Conservation (phyloP, 148 eudicot genomes). For the Cornus controversa region DNA sequence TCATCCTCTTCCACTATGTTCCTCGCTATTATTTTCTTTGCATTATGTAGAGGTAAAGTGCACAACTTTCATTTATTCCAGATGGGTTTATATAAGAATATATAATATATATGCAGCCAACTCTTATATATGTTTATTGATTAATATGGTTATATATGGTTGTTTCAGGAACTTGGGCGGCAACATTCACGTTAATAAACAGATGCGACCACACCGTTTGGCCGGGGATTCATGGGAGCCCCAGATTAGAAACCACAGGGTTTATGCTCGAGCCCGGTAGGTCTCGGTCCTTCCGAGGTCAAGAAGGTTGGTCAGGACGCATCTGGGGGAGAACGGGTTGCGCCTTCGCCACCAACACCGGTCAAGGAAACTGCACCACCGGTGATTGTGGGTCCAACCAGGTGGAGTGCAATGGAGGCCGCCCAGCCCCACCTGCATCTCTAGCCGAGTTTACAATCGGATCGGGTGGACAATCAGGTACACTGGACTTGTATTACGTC, state of each 20-base stretch:
- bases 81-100: background rate
- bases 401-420: conserved; percentile 52
- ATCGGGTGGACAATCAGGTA: conserved; percentile 16
- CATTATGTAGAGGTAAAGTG: conserved; percentile 13
- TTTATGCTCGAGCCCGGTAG: conserved; percentile 41
- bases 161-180: conserved; percentile 30
- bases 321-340: conserved; percentile 72
- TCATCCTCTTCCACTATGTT: conserved; percentile 6
- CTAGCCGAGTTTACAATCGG: conserved; percentile 68
- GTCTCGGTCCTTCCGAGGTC: conserved; percentile 36
- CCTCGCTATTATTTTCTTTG: conserved; percentile 23
- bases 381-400: conserved; percentile 67
- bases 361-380: conserved; percentile 48
- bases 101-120: background rate
- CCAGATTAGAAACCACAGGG: conserved; percentile 45
- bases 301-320: conserved; percentile 67
- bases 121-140: too few species aligned
- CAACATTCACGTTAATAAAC: conserved; percentile 51
- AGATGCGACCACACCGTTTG: conserved; percentile 50
- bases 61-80: background rate
- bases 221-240: conserved; percentile 63
- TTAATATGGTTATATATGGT: background rate
- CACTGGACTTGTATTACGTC: conserved; percentile 60
- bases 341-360: conserved; percentile 33
- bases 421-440: conserved; percentile 61